Percentiles rank a stretch among this genome's conserved stretches.
phyloP scores from a whole-genome alignment of 2,329 filamentous ascomycete genomes.

The Pseudogymnoascus sp. region DNA sequence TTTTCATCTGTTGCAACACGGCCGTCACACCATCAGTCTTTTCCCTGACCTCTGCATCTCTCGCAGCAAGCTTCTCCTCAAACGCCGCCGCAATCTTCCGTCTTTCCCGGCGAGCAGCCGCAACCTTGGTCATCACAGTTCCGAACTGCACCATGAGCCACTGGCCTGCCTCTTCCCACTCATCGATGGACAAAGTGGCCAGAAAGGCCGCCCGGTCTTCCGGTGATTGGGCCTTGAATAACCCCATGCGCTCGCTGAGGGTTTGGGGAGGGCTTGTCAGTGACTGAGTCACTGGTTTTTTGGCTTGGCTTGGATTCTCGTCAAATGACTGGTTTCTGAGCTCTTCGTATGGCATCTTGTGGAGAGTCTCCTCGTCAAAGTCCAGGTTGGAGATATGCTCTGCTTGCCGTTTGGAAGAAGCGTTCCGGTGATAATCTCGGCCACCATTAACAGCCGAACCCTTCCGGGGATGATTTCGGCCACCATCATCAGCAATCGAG shows the following conservation, averaged over 20 bases:
- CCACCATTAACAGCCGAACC: not conserved
- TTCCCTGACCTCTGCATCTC: constrained; percentile 22
- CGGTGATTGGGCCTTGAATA: constrained; percentile 9
- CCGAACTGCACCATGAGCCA: constrained; percentile 24
- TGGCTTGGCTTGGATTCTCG: not conserved
- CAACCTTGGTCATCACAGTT: constrained; percentile 19
- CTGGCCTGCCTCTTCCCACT: constrained; percentile 29
- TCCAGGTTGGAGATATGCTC: not conserved
- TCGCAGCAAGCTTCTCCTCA: constrained; percentile 22
- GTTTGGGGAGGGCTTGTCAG: not conserved
- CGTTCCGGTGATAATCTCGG: not conserved
- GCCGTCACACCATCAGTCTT: constrained; percentile 19
- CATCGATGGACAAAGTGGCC: constrained; percentile 18
- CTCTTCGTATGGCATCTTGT: not conserved
- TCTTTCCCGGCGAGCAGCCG: constrained; percentile 22
- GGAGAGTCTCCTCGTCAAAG: not conserved
- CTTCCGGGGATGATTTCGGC: not conserved
- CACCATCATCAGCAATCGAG: not conserved
- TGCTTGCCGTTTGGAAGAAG: not conserved
- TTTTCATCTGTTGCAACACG: constrained; percentile 23
- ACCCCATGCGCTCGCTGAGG: constrained; percentile 16
- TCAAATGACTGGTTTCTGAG: not conserved
- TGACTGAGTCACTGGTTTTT: not conserved
- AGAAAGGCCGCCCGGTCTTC: constrained; percentile 17
- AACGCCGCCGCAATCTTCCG: constrained; percentile 19